These are phyloP conservation scores for Candida wancherniae DNA, from an alignment of 805 yeast species.

Conservation along the genomic window DNA sequence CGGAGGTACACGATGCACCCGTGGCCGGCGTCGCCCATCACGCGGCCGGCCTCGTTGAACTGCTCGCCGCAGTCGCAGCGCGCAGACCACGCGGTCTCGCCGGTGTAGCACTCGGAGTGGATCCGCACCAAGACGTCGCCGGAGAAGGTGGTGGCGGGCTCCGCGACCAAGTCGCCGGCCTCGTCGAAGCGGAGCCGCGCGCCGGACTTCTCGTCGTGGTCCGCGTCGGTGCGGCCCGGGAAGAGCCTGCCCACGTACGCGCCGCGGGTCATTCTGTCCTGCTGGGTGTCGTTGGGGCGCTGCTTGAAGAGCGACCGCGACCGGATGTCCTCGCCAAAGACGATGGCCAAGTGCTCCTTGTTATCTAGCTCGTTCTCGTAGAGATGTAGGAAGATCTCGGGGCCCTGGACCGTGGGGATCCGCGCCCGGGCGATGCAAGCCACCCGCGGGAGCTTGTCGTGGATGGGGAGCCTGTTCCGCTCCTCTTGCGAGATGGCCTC, in stretches of 20 bases:
- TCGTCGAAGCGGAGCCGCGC: constrained; percentile 28
- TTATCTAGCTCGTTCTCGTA: constrained; percentile 81
- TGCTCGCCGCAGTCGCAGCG: constrained; percentile 99
- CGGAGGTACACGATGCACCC: constrained; percentile 95
- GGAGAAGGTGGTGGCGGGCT: constrained; percentile 22
- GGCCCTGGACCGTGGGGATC: constrained; percentile 93
- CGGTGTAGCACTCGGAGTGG: constrained; percentile 97
- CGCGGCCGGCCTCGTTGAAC: constrained; percentile 93
- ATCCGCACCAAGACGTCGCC: constrained; percentile 68
- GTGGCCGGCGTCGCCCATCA: constrained; percentile 81
- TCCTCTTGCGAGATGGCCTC: constrained; percentile 19
- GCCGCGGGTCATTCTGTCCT: constrained; percentile 96
- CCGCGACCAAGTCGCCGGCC: constrained; percentile 26
- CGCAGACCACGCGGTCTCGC: constrained; percentile 99
- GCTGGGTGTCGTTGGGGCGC: constrained; percentile 72
- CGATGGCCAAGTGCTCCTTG: constrained; percentile 95
- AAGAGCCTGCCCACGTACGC: constrained; percentile 87
- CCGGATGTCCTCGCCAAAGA: constrained; percentile 88
- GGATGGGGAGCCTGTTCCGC: constrained; percentile 37
- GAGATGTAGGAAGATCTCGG: constrained; percentile 87
- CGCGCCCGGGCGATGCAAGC: constrained; percentile 91
- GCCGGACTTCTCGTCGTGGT: constrained; percentile 40
- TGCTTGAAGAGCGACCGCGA: constrained; percentile 64
- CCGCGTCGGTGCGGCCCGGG: constrained; percentile 80
- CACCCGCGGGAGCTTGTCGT: constrained; percentile 63